phyloP scores from a whole-genome alignment of 805 yeast genomes.

The Pichia thaimueangensis region DNA sequence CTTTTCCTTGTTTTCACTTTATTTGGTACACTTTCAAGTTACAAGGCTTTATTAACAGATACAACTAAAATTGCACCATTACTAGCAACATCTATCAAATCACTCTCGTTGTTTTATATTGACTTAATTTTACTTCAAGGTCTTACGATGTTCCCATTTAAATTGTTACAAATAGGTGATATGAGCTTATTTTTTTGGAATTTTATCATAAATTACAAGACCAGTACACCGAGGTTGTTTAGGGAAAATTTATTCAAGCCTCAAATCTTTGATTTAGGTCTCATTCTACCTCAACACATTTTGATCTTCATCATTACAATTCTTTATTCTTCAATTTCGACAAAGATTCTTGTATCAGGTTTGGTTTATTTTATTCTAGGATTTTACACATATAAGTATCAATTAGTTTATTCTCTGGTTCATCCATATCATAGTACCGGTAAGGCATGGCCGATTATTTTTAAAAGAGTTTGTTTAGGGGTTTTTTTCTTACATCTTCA shows the following conservation, averaged over 20 bases:
- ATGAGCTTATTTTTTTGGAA: conserved; percentile 39
- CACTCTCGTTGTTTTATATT: conserved; percentile 47
- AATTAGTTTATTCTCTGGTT: conserved; percentile 52
- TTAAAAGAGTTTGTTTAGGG: conserved; percentile 49
- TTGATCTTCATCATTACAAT: conserved; percentile 52
- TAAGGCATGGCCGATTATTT: conserved; percentile 60
- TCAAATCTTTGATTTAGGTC: conserved; percentile 53
- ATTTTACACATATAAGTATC: conserved; percentile 55
- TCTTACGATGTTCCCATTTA: conserved; percentile 54
- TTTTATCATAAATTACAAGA: conserved; percentile 30
- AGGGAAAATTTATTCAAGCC: conserved; percentile 50
- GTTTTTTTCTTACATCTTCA: conserved; percentile 51
- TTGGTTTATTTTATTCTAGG: conserved; percentile 51
- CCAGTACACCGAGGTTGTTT: conserved; percentile 46
- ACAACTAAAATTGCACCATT: conserved; percentile 54
- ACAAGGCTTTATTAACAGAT: conserved; percentile 49
- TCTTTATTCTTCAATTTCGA: conserved; percentile 54
- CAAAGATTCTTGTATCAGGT: conserved; percentile 55
- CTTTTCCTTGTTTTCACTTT: conserved; percentile 55
- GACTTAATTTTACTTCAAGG: conserved; percentile 68
- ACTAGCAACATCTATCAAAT: conserved; percentile 46
- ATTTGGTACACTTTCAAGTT: conserved; percentile 57
- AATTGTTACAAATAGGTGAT: conserved; percentile 50
- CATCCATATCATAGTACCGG: conserved; percentile 65
- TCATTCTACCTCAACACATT: conserved; percentile 56